Conservation (phyloP, 768 basidiomycete genomes). For the Amanita jacksonii region DNA sequence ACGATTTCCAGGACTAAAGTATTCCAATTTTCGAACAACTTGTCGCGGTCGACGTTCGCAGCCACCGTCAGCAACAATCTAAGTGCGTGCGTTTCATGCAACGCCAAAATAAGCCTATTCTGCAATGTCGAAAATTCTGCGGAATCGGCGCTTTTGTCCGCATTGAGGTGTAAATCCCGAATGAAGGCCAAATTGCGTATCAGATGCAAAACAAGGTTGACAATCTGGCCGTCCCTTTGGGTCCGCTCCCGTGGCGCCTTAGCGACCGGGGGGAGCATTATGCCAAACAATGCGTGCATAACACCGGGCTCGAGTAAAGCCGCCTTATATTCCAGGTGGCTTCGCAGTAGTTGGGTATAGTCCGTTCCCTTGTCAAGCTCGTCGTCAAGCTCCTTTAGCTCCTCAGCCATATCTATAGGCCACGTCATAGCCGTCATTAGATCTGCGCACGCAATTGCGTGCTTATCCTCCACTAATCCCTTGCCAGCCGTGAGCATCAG, state of each 20-base stretch:
- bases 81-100: conserved; percentile 64
- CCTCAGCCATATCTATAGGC: conserved; percentile 95
- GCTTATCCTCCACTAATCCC: conserved; percentile 70
- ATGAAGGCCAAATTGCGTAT: conserved; percentile 93
- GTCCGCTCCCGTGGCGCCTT: conserved; percentile 59
- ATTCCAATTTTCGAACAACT: conserved; percentile 81
- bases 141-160: conserved; percentile 64
- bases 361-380: conserved; percentile 75
- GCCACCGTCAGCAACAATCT: conserved; percentile 82
- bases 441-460: conserved; percentile 78
- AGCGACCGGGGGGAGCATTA: conserved; percentile 72
- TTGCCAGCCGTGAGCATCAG: conserved; percentile 73
- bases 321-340: conserved; percentile 87
- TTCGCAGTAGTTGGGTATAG: conserved; percentile 73
- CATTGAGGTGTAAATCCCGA: conserved; percentile 71
- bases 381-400: conserved; percentile 87
- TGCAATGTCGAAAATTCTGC: conserved; percentile 74
- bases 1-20: conserved; percentile 88
- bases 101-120: conserved; percentile 58
- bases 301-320: conserved; percentile 60
- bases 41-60: conserved; percentile 63
- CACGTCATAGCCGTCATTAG: conserved; percentile 96
- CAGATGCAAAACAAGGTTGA: conserved; percentile 82
- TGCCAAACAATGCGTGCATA: conserved; percentile 61
- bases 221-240: conserved; percentile 76